These are phyloP conservation scores for Prosopis cineraria DNA, from an alignment of 306 rosid species.

Conservation along the genomic window DNA sequence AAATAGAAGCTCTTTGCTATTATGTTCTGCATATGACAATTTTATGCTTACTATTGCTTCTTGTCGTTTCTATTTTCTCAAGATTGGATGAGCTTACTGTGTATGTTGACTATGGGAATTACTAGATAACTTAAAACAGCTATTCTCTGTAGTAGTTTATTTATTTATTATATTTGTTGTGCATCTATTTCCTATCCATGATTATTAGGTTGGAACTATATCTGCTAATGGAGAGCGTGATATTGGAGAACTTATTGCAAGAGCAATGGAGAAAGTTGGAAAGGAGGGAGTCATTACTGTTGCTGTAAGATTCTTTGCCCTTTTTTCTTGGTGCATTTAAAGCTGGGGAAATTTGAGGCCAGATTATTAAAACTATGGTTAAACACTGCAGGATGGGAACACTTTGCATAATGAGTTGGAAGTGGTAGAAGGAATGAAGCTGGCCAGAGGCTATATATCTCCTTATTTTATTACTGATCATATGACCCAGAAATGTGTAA, in stretches of 20 bases:
- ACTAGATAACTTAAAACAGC: neutral
- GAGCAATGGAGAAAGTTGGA: slow-evolving; percentile 98
- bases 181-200: slow-evolving; percentile 18
- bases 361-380: slow-evolving; percentile 28
- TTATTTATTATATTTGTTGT: neutral
- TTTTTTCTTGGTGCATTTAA: slow-evolving; percentile 28
- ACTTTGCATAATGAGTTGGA: slow-evolving; percentile 93
- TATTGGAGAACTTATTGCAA: slow-evolving; percentile 89
- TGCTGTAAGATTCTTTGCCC: slow-evolving; percentile 53
- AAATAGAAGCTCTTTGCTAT: neutral
- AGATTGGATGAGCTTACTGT: neutral
- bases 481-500: slow-evolving; percentile 92
- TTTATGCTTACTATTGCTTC: neutral
- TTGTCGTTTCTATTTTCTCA: neutral
- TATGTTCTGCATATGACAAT: neutral
- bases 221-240: slow-evolving; percentile 94
- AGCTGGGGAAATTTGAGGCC: slow-evolving; percentile 10
- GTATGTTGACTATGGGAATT: too few relatives aligned
- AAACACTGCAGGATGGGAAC: slow-evolving; percentile 76
- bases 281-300: slow-evolving; percentile 96
- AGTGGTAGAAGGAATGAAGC: slow-evolving; percentile 98
- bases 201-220: slow-evolving; percentile 82
- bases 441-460: slow-evolving; percentile 81
- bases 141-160: neutral
- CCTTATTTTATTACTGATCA: slow-evolving; percentile 89